Evolutionary conservation across 179 eudicot genomes (phyloP).

Genomic region (Spinacia oleracea): DNA sequence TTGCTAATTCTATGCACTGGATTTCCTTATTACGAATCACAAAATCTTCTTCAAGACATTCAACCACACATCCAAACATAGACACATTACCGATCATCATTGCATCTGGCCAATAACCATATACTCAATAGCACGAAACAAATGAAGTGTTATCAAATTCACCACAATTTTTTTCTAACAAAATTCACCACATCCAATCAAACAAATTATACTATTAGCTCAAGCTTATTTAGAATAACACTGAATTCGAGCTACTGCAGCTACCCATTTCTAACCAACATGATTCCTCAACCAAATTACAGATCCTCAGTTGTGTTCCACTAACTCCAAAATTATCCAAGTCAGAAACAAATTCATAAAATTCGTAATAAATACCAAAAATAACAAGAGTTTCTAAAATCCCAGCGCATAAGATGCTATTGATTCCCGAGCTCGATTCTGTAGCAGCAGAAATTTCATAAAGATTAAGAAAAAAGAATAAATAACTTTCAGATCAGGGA

Average conservation of each 20-base stretch:
- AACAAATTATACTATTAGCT: neutral
- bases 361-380: neutral
- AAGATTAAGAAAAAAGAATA: neutral
- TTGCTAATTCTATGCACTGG: neutral
- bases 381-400: too few relatives aligned
- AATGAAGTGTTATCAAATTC: neutral
- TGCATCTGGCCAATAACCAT: neutral
- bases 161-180: neutral
- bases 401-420: neutral
- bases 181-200: neutral
- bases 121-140: neutral
- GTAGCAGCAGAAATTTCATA: neutral
- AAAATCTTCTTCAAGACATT: neutral
- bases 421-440: neutral
- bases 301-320: neutral
- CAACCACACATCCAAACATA: too few relatives aligned
- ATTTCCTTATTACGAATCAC: neutral
- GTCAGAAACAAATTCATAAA: neutral
- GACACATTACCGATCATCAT: neutral
- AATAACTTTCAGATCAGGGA: conserved; percentile 5
- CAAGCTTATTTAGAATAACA: neutral
- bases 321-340: neutral
- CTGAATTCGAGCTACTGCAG: neutral
- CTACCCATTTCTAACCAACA: neutral
- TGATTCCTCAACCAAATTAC: neutral